Evolutionary conservation across 345 rosid genomes (phyloP).

Genomic region (Litchi chinensis): DNA sequence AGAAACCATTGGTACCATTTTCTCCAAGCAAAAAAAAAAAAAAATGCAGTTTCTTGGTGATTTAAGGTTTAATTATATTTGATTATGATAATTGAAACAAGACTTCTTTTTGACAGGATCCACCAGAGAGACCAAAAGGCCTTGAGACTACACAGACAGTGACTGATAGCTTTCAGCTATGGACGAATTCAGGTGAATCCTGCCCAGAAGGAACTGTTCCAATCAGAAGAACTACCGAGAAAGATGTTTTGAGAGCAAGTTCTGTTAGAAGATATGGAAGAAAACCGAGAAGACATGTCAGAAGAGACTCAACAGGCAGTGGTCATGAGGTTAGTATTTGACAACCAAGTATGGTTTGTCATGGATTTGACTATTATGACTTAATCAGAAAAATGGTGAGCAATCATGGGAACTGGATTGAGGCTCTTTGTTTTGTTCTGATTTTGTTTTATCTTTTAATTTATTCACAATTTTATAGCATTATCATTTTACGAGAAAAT

Average conservation of each 20-base stretch:
- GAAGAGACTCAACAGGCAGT: conserved; percentile 85
- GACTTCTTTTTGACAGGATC: conserved; percentile 50
- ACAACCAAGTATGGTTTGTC: not conserved
- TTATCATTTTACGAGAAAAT: conserved; percentile 5
- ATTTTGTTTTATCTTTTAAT: not conserved
- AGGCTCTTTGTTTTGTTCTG: not conserved
- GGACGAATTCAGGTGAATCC: conserved; percentile 77
- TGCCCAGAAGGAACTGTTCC: conserved; percentile 93
- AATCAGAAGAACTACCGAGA: conserved; percentile 70
- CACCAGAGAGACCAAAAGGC: conserved; percentile 59
- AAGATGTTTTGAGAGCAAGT: conserved; percentile 73
- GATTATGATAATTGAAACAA: not conserved
- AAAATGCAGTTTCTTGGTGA: not conserved
- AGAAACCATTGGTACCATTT: conserved; percentile 63
- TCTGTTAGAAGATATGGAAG: conserved; percentile 73
- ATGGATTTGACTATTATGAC: conserved; percentile 29
- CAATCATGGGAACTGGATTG: not conserved
- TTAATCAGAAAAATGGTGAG: conserved; percentile 30
- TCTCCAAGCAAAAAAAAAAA: not conserved
- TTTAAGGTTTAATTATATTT: not conserved
- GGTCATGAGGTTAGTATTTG: conserved; percentile 80
- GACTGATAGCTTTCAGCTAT: conserved; percentile 59
- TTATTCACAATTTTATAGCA: not conserved
- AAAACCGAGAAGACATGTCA: conserved; percentile 59
- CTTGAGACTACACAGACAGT: conserved; percentile 40